Base-by-base conservation (phyloP, 2,329 filamentous ascomycete species). In the Hymenoscyphus albidus region DNA sequence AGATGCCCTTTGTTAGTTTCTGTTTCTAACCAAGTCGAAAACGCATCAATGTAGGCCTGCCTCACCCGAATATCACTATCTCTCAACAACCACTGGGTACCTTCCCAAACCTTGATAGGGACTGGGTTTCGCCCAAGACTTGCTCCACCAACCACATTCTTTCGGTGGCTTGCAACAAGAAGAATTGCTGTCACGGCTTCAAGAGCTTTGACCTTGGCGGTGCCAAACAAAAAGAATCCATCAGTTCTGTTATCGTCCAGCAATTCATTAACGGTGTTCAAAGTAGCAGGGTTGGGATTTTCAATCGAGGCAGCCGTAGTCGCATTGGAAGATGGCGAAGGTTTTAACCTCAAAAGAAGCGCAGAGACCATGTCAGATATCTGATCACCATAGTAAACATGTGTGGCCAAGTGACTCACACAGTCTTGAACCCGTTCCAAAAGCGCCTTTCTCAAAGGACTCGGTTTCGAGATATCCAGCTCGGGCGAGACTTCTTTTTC, bases 331-430 rank as follows among this genome's bases (percentile, higher is more conserved):
- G 76, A 74, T 16, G 75, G 67, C 12, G 80, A 79, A 2, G 93
- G 91, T 76, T 91, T 95, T 38, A 98, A 82, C 22, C 92, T 88
- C 38, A 85, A 80, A 16, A 98, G 79, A 56, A 98, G 88, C 0
- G 92, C 87, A 22, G 88, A 85, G 61, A 97, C 87, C 92, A 98
- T 97, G 77, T 99, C 95, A 1, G 91, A 88, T 63, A 98, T 92
- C 77, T 99, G 95, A 71, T 98, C 94, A 1, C 91, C 91, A 75
- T 99, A 99, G 80, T 99, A 99, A 39, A 97, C 88, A 74, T 99
- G 95, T 0, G 92, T 97, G 2, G 93, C 93, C 35, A 99, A 81
- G 74, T 93, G 87, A n/a, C 92, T 92, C 67, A 97, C 93, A 77
- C 92, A 96, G 70, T 85, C 83, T 75, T 95, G 89, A 16, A 98